phyloP scores from a whole-genome alignment of 495 filamentous ascomycete genomes.

The Neurospora sp. region DNA sequence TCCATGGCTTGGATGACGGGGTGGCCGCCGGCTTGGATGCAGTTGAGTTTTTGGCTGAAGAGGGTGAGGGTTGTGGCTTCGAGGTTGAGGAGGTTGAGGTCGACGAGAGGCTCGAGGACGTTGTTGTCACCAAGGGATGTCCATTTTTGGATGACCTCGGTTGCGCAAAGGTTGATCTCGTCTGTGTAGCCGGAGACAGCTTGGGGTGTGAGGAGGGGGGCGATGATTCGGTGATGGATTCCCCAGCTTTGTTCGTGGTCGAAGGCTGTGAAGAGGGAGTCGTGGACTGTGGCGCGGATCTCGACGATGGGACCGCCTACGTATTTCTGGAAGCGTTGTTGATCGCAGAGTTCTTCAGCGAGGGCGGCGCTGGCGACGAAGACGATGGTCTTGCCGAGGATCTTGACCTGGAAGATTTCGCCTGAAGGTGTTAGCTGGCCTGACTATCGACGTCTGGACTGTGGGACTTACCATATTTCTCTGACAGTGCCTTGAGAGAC shows the following conservation, averaged over 20 bases:
- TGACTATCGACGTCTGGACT: neutral
- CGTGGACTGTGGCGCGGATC: constrained; percentile 48
- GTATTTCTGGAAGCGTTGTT: constrained; percentile 55
- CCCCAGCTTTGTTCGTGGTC: constrained; percentile 56
- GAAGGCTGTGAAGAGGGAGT: constrained; percentile 62
- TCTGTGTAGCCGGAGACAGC: constrained; percentile 51
- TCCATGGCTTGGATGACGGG: constrained; percentile 58
- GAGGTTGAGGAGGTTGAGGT: constrained; percentile 62
- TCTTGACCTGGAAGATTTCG: constrained; percentile 60
- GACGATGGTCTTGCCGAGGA: constrained; percentile 30
- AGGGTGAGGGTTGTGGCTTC: constrained; percentile 53
- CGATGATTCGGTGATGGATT: constrained; percentile 59
- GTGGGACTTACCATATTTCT: constrained; percentile 46
- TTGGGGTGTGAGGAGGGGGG: constrained; percentile 55
- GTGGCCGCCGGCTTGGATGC: constrained; percentile 49
- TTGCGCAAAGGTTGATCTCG: constrained; percentile 56
- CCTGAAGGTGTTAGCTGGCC: constrained; percentile 26
- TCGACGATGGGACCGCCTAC: constrained; percentile 45
- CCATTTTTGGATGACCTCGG: constrained; percentile 63
- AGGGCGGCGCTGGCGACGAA: constrained; percentile 45
- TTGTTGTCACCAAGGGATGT: constrained; percentile 41
- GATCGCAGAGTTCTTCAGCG: constrained; percentile 57
- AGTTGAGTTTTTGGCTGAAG: constrained; percentile 61
- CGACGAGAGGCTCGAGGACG: constrained; percentile 46
- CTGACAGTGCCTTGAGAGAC: constrained; percentile 52